Base-by-base conservation (phyloP, 2,329 filamentous ascomycete species). In the Dactylonectria macrodidyma region DNA sequence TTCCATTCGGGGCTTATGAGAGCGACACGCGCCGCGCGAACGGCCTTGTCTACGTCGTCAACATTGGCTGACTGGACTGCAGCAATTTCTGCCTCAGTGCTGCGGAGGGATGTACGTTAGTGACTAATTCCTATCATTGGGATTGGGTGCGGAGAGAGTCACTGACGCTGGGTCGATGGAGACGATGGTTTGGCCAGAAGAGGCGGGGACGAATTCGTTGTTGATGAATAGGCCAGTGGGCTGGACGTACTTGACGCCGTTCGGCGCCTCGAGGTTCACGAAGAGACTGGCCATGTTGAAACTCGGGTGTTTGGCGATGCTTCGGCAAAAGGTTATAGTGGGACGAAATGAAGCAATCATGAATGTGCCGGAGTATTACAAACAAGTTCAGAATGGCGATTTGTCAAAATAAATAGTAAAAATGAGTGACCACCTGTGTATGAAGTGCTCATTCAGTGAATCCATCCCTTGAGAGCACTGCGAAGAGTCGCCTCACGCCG, bases 181-280 rank as follows among this genome's bases (percentile, higher is more conserved):
- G 38, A 66, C 68, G n/a, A 79, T 73, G 30, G 75, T 78, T 30
- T 71, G 66, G 33, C 70, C 75, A 2, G 73, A 71, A 2, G 73
- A 71, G 22, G 75, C 71, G 7, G 73, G 60, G n/a, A 95, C 91
- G 80, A 93, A 95, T 78, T 94, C 92, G 70, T 95, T 95, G 84
- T 94, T 93, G 84, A 95, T 95, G 81, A 95, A 95, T 9, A 95
- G 86, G 34, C 93, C 93, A 33, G 89, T 87, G 2, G 93, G 92
- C 83, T 94, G 92, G 14, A 81, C 84, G 80, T 93, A 95, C 77
- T 90, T 91, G 80, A 85, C 86, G 76, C 93, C 93, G 81, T 95
- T 95, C 10, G 93, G 93, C 62, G 93, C 92, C 60, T 89, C 93
- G 65, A 95, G 87, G 76, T 93, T 86, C 60, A 90, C 82, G 26